Base-by-base conservation (phyloP, 208 protist species). In the Leishmania major region DNA sequence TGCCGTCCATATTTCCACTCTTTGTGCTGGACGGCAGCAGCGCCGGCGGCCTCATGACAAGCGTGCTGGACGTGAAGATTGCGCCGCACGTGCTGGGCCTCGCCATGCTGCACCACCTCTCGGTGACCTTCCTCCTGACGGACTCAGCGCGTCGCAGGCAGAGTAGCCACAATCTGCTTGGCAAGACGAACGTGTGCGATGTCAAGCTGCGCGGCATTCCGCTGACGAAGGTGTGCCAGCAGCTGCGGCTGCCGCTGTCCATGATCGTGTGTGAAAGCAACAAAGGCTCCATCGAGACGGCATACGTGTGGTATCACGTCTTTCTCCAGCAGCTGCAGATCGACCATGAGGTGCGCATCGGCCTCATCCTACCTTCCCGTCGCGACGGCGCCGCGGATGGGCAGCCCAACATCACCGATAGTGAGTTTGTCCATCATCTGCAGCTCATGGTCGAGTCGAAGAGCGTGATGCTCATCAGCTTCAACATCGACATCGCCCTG, bases 401-500 rank as follows among this genome's bases (percentile, higher is more conserved):
- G 19, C 87, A 91, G 76, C 91, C 93, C 47, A 98, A 97, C 87
- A 93, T 97, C 78, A 84, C 73, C 51, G 91, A 96, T 79, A 92
- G 93, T 40, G 87, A 93, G 76, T 97, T 98, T 79, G 76, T 94
- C 35, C 59, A 81, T n/a, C 93, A 97, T 78, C 85, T 98, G 64
- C 78, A 82, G 60, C 81, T 94, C 60, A 89, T 87, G 13, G 80
- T 96, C 28, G 78, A 90, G 49, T 94, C 87, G 37, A 59, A 88
- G 80, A 96, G 94, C 77, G 90, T 98, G 10, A 94, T 98, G 93
- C 89, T 98, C 43, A 91, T 98, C 67, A 92, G 90, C 77, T 98
- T 97, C 84, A 80, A 98, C 88, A 80, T 97, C 37, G 97, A 98
- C 88, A 74, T 94, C 6, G 93, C 93, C 22, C 75, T 92, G 11